phyloP scores from a whole-genome alignment of 768 basidiomycete species.

The Heimioporus sp. region DNA sequence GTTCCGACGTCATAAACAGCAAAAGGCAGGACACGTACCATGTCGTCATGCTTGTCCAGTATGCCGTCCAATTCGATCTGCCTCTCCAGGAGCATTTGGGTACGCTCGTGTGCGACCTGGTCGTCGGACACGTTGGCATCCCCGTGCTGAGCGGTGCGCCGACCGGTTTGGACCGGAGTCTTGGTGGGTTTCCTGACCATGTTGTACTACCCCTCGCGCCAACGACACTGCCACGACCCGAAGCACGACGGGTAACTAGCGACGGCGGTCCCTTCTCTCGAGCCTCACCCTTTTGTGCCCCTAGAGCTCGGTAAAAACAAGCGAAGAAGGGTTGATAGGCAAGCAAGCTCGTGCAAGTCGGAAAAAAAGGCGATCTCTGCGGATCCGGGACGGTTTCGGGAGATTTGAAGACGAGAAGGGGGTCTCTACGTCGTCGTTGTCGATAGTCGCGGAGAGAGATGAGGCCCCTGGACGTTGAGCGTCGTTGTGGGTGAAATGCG shows the following conservation, averaged over 20 bases:
- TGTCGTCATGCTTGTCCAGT: slow-evolving; percentile 64
- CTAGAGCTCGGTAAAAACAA: background rate
- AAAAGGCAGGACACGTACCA: slow-evolving; percentile 50
- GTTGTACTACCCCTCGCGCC: background rate
- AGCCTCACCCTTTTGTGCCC: background rate
- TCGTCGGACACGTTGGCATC: slow-evolving; percentile 13
- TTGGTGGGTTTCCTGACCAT: slow-evolving; percentile 26
- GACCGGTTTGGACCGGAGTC: background rate
- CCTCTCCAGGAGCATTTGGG: slow-evolving; percentile 53
- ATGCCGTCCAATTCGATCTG: slow-evolving; percentile 58
- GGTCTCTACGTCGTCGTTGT: slow-evolving; percentile 1
- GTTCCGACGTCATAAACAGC: background rate
- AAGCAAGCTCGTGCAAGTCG: background rate
- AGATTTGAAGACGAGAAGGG: slow-evolving; percentile 51
- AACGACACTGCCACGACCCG: slow-evolving; percentile 6
- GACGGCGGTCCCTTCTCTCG: background rate
- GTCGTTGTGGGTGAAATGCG: slow-evolving; percentile 25
- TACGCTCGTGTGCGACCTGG: slow-evolving; percentile 35
- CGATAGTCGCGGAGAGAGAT: background rate
- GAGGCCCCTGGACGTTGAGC: slow-evolving; percentile 8
- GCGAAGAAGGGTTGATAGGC: slow-evolving; percentile 1
- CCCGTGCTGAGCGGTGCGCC: background rate
- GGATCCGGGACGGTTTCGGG: slow-evolving; percentile 62
- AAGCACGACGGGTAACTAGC: background rate
- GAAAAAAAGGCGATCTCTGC: slow-evolving; percentile 50